phyloP scores from a whole-genome alignment of 2,329 filamentous ascomycete genomes.

The Davidsoniella neocaledoniae region DNA sequence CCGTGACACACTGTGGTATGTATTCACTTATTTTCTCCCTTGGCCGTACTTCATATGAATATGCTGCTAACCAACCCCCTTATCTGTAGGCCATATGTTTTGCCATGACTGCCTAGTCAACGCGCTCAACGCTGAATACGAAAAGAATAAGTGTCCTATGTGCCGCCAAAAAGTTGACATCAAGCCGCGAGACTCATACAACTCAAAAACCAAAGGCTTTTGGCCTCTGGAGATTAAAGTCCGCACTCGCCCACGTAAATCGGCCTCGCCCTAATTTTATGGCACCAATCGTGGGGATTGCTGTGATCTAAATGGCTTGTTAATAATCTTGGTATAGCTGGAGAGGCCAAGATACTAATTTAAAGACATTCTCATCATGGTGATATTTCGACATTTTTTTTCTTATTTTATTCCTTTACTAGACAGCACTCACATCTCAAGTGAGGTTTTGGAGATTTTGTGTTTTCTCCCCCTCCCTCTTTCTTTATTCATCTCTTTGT shows the following conservation, averaged over 20 bases:
- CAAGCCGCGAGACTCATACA: slow-evolving; percentile 25
- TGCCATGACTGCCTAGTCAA: slow-evolving; percentile 46
- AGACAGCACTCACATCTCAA: no score
- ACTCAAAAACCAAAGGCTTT: slow-evolving; percentile 31
- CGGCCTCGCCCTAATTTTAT: no score
- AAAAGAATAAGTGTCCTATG: slow-evolving; percentile 44
- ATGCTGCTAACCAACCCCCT: not conserved
- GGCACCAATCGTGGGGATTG: no score
- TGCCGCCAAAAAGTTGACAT: slow-evolving; percentile 43
- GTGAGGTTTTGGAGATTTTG: no score
- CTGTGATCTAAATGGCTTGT: no score
- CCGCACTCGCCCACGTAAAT: slow-evolving; percentile 35
- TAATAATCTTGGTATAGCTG: no score
- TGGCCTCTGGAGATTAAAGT: slow-evolving; percentile 47
- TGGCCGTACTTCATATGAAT: not conserved
- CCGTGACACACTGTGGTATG: slow-evolving; percentile 51
- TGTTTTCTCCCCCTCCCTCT: no score
- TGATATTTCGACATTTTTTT: no score
- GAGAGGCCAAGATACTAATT: no score
- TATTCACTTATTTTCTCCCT: slow-evolving; percentile 8
- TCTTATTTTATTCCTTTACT: no score
- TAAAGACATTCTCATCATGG: no score
- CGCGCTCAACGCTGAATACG: slow-evolving; percentile 37
- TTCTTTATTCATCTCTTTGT: no score
- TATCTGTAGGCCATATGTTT: slow-evolving; percentile 38